Evolutionary conservation across 2,329 filamentous ascomycete genomes (phyloP), one percentile per base, ranked within the genome.

Genomic region (Lithohypha guttulata): DNA sequence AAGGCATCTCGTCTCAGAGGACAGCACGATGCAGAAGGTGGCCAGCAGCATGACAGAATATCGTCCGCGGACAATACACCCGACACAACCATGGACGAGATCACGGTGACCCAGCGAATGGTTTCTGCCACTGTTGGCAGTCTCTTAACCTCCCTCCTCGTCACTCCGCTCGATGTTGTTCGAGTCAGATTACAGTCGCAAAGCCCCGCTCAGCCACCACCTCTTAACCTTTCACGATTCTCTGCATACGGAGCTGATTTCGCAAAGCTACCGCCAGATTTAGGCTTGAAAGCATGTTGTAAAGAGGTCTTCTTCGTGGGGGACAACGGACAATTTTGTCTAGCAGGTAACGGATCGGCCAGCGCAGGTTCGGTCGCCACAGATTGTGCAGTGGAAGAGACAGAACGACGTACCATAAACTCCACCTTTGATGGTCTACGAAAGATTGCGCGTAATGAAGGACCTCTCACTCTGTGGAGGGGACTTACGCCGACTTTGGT

Each of bases 241-340:
- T 72, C 51, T 63, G 71, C 55, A 58, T 79, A 59, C 47, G 62
- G 55, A 28, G 59, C 50, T 3, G 63, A 64, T 33, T 74, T 81
- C 50, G 77, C 76, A 46, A 75, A 80, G 48, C 73, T 91, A 34
- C 84, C 85, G 40, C 77, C 82, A 20, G 84, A 89, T 54, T 74
- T 96, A 34, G 91, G 91, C 44, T 84, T 96, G 39, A 94, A 87
- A 11, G 79, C 87, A 26, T 98, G 91, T 63, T 98, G 91, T 58
- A 79, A 91, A 45, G 89, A 98, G 60, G 89, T 98, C 23, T 98
- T 96, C 61, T 98, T 93, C 70, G 78, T 89, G 47, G 87, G 85
- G 50, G 87, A 93, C 56, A 83, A 80, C 59, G 74, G 79, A 17
- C 80, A 85, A 42, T 77, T 81, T 48, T 94, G 87, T 57, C 68